Percentiles rank a stretch among this genome's conserved stretches.
phyloP scores from a whole-genome alignment of 768 basidiomycete genomes.

The Tylopilus subfusipes region DNA sequence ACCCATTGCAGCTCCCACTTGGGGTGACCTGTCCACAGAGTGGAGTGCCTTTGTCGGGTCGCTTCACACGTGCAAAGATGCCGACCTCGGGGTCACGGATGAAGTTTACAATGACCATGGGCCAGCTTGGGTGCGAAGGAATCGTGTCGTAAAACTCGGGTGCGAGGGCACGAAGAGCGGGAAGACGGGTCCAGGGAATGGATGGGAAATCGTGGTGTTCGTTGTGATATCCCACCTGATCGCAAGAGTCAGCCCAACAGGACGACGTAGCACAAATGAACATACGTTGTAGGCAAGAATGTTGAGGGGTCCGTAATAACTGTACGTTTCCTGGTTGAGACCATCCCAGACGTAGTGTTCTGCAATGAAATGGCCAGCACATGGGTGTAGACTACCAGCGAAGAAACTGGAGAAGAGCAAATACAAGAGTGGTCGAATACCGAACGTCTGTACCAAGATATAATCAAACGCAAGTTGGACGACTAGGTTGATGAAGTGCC shows the following conservation, averaged over 20 bases:
- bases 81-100: conserved; percentile 88
- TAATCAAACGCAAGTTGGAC: conserved; percentile 72
- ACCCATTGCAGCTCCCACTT: conserved; percentile 3
- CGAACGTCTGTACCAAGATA: conserved; percentile 50
- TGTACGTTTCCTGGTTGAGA: conserved; percentile 91
- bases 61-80: conserved; percentile 83
- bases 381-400: conserved; percentile 93
- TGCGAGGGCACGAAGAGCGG: conserved; percentile 75
- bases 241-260: not conserved
- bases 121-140: conserved; percentile 89
- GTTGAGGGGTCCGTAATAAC: conserved; percentile 93
- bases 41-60: conserved; percentile 43
- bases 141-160: conserved; percentile 90
- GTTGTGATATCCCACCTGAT: conserved; percentile 95
- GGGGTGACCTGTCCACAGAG: conserved; percentile 20
- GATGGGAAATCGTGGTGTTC: conserved; percentile 99
- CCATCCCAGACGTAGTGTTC: conserved; percentile 96
- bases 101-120: conserved; percentile 92
- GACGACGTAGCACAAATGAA: conserved; percentile 6
- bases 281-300: conserved; percentile 88
- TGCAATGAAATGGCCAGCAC: conserved; percentile 96
- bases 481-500: conserved; percentile 80
- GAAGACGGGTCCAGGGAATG: conserved; percentile 90
- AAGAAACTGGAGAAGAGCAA: conserved; percentile 90
- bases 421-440: conserved; percentile 62